These are phyloP conservation scores for Neoboletus brunneissimus DNA, from an alignment of 768 basidiomycete genomes.

Conservation along the genomic window DNA sequence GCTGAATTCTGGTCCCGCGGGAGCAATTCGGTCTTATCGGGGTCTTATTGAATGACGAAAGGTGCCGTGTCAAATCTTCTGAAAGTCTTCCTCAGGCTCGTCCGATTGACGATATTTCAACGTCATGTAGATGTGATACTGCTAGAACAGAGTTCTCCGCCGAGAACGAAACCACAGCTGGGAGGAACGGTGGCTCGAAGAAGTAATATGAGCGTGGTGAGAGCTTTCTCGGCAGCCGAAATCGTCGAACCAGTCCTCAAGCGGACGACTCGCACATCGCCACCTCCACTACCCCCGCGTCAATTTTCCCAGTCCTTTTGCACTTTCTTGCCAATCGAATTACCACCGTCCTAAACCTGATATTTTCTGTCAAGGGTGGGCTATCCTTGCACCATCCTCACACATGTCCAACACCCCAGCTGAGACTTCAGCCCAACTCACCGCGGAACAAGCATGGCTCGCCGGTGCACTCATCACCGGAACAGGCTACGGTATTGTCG, in stretches of 20 bases:
- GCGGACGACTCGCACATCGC: not conserved
- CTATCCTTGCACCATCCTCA: not conserved
- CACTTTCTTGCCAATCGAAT: too few species aligned
- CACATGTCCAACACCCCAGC: constrained; percentile 20
- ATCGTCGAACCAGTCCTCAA: not conserved
- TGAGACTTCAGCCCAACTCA: constrained; percentile 17
- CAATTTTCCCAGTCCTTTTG: not conserved
- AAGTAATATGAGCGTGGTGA: not conserved
- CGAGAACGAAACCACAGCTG: not conserved
- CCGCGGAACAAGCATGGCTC: constrained; percentile 29
- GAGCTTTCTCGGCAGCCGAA: not conserved
- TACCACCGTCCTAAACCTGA: not conserved
- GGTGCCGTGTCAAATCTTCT: not conserved
- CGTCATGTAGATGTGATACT: not conserved
- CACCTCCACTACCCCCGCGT: not conserved
- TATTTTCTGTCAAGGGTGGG: constrained; percentile 1
- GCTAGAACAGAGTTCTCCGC: not conserved
- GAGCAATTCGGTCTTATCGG: not conserved
- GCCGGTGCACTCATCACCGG: constrained; percentile 27
- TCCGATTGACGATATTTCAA: not conserved
- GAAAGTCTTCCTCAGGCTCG: not conserved
- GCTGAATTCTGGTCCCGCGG: too few species aligned
- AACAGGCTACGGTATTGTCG: constrained; percentile 27
- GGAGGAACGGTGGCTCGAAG: not conserved
- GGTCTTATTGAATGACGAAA: not conserved